phyloP scores from a whole-genome alignment of 1,284 basidiomycete genomes.

The Pseudozyma flocculosa region DNA sequence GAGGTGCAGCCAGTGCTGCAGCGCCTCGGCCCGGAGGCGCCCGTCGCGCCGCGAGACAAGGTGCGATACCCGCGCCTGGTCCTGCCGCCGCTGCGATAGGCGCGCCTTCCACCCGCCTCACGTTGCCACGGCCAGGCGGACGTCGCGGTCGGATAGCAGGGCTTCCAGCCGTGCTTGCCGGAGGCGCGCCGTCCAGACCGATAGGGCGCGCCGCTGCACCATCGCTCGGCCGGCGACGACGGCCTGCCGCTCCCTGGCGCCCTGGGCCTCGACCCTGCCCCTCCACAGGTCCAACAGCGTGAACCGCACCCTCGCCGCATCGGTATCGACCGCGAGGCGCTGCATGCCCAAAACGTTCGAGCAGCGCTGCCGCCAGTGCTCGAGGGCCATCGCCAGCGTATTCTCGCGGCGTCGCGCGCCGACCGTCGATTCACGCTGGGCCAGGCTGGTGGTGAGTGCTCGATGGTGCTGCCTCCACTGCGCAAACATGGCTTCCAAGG shows the following conservation, averaged over 20 bases:
- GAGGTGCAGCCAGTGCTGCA: conserved; percentile 21
- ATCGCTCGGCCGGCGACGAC: conserved; percentile 8
- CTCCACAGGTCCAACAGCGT: conserved; percentile 12
- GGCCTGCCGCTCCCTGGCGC: conserved; percentile 7
- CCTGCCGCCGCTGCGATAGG: conserved; percentile 11
- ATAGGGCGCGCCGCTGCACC: conserved; percentile 7
- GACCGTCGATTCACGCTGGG: conserved; percentile 21
- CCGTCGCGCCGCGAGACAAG: conserved; percentile 6
- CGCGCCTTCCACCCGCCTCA: conserved; percentile 28
- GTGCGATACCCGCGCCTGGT: conserved; percentile 1
- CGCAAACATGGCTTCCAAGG: conserved; percentile 8
- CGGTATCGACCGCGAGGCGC: neutral
- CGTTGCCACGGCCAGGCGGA: conserved; percentile 10
- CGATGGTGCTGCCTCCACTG: conserved; percentile 17
- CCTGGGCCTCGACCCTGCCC: conserved; percentile 9
- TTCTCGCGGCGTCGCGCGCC: conserved; percentile 3
- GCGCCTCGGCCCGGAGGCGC: conserved; percentile 4
- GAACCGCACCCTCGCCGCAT: conserved; percentile 1
- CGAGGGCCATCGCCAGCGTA: conserved; percentile 14
- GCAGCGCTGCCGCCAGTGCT: too few relatives aligned
- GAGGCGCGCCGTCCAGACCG: conserved; percentile 11
- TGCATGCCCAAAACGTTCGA: neutral
- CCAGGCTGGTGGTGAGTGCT: conserved; percentile 10
- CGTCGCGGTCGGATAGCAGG: conserved; percentile 7
- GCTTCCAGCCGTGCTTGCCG: conserved; percentile 9